A percentile compares a stretch with the other conserved stretches of the same genome.
Conservation (phyloP, 768 basidiomycete species). For the Boletus tomentosulus region DNA sequence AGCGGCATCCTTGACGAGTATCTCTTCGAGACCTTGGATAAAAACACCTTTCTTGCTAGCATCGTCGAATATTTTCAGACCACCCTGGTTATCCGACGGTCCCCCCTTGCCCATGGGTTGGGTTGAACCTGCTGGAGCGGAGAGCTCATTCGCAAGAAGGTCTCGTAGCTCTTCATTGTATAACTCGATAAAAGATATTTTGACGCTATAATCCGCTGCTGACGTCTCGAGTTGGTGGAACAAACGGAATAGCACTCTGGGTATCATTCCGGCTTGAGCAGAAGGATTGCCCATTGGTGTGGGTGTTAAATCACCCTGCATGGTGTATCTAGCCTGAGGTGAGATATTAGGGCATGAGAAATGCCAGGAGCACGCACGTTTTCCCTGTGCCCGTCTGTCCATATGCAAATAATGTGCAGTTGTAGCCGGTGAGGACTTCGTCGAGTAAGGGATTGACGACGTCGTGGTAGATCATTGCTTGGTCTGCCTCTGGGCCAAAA, state of each 20-base stretch:
- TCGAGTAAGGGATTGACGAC: conserved; percentile 91
- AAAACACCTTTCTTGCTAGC: conserved; percentile 81
- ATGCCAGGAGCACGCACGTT: conserved; percentile 59
- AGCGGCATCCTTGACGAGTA: conserved; percentile 72
- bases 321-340: conserved; percentile 69
- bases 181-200: conserved; percentile 89
- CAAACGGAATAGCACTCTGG: conserved; percentile 85
- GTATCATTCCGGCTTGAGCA: conserved; percentile 90
- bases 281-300: conserved; percentile 88
- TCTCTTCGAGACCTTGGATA: conserved; percentile 94
- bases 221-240: conserved; percentile 83
- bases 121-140: conserved; percentile 57
- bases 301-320: conserved; percentile 89
- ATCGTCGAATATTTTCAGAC: conserved; percentile 93
- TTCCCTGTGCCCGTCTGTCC: conserved; percentile 99
- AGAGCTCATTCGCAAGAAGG: conserved; percentile 76
- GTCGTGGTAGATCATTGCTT: conserved; percentile 88
- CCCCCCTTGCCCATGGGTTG: conserved; percentile 74
- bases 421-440: conserved; percentile 93
- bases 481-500: conserved; percentile 96
- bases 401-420: conserved; percentile 96
- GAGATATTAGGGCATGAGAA: conserved; percentile 2
- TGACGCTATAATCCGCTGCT: conserved; percentile 83
- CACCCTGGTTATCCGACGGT: conserved; percentile 48
- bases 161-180: conserved; percentile 99